Evolutionary conservation across 805 yeast genomes (phyloP).

Genomic region (Hermanozyma aechmeae): DNA sequence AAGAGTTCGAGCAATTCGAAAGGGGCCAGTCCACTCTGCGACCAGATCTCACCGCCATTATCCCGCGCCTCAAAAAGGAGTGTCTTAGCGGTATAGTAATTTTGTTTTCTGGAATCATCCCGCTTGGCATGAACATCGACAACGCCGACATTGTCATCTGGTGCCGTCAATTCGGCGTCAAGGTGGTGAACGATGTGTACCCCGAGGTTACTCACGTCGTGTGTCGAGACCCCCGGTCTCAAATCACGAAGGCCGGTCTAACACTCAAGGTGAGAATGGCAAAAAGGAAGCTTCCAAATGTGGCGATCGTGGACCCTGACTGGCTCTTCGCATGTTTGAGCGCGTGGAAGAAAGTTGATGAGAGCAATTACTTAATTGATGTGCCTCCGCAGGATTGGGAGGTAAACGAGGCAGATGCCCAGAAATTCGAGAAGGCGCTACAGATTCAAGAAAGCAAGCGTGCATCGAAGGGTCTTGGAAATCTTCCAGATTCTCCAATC

Average conservation of each 20-base stretch:
- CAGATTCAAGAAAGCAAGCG: slow-evolving; percentile 11
- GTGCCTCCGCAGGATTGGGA: slow-evolving; percentile 36
- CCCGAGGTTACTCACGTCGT: slow-evolving; percentile 79
- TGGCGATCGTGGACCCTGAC: slow-evolving; percentile 79
- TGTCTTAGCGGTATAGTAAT: slow-evolving; percentile 64
- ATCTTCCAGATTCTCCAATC: slow-evolving; percentile 22
- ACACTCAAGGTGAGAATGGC: slow-evolving; percentile 85
- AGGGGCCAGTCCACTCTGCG: slow-evolving; percentile 8
- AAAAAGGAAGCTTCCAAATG: slow-evolving; percentile 45
- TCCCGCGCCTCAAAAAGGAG: slow-evolving; percentile 62
- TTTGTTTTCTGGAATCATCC: slow-evolving; percentile 83
- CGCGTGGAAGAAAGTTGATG: slow-evolving; percentile 65
- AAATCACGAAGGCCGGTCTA: slow-evolving; percentile 21
- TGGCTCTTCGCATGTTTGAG: slow-evolving; percentile 88
- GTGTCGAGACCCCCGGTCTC: slow-evolving; percentile 56
- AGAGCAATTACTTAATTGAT: slow-evolving; percentile 45
- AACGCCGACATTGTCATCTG: slow-evolving; percentile 84
- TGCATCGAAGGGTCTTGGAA: slow-evolving; percentile 8
- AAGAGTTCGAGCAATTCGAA: slow-evolving; percentile 2
- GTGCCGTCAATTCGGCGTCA: slow-evolving; percentile 89
- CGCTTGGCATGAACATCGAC: slow-evolving; percentile 65
- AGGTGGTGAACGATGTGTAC: slow-evolving; percentile 61
- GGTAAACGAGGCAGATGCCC: slow-evolving; percentile 36
- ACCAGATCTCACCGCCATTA: slow-evolving; percentile 61
- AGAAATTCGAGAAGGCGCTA: slow-evolving; percentile 28